Evolutionary conservation across 2,329 filamentous ascomycete species (phyloP).

Genomic region (Pseudocercospora eumusae): DNA sequence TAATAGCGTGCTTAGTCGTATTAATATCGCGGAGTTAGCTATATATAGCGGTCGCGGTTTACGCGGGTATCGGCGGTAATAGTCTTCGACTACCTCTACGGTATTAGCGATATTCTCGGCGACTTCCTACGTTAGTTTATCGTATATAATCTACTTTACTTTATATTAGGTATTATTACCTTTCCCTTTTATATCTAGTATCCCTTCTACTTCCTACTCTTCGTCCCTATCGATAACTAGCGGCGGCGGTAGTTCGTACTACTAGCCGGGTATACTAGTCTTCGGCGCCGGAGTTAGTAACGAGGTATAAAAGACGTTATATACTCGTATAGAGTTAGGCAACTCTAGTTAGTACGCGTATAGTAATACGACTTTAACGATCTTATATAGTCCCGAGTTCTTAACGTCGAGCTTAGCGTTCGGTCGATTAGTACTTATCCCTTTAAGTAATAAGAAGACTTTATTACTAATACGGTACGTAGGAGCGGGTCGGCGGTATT

Average conservation of each 20-base stretch:
- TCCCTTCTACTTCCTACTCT: neutral
- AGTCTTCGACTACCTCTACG: too few relatives aligned
- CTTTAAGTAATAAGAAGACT: neutral
- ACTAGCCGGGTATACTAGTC: neutral
- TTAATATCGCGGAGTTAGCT: too few relatives aligned
- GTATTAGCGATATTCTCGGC: neutral
- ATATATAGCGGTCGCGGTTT: too few relatives aligned
- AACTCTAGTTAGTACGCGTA: slow-evolving; percentile 4
- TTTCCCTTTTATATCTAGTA: neutral
- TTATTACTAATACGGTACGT: neutral
- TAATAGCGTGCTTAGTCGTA: too few relatives aligned
- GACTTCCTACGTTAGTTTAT: neutral
- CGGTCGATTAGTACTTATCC: neutral
- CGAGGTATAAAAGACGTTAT: neutral
- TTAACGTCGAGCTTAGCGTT: neutral
- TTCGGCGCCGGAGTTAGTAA: neutral
- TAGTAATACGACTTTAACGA: neutral
- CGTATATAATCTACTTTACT: neutral
- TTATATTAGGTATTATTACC: neutral
- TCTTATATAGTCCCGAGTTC: neutral
- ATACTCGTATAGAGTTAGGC: neutral
- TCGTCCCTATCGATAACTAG: neutral
- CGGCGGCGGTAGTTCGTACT: neutral
- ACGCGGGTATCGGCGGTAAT: too few relatives aligned
- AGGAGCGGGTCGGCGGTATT: neutral